Evolutionary conservation across 441 rosid species (phyloP), one percentile per base, ranked within the genome.

Genomic region (Dalechampia spathulata): DNA sequence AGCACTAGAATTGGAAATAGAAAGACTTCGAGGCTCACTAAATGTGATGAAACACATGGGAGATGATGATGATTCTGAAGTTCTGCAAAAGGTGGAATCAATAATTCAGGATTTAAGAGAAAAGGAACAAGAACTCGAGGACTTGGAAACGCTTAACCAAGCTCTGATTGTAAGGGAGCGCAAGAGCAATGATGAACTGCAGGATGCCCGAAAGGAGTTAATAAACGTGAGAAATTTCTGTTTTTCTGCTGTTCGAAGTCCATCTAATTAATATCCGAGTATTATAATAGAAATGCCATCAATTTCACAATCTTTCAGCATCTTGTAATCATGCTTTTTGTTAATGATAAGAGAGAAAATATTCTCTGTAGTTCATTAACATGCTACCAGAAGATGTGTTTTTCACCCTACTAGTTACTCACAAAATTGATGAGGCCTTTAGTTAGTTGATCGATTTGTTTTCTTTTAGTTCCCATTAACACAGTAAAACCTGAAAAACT

Each of bases 131-230:
- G 87, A 89, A 14, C 78, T 81, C 41, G 85, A 78, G 13, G 78
- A 79, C 58, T 25, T 85, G 59, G 85, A 86, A 52, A 70, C 82
- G 26, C 66, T 86, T 61, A 81, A 85, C 74, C 96, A 89, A 72
- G 68, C 83, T 36, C 94, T 92, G 52, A 69, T 86, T 44, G 82
- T 89, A n/a, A 79, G 72, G 69, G 96, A 92, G 70, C 83, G 87
- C 8, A 74, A 68, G 80, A 89, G 80, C 78, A 92, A 86, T 61
- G 86, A 86, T 62, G 97, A 89, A 75, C 79, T 92, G 59, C 95
- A 86, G 70, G 97, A 87, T 17, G 96, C 93, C 57, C 88, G 97
- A 21, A 86, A 77, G 62, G 97, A 82, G 69, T 56, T 92, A 64
- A 78, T 92, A 66, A 80, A 57, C 55, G 97, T 86, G 63, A 61